Conservation (phyloP, 1,139 yeast species). For the Nakaseomyces bracarensis region DNA sequence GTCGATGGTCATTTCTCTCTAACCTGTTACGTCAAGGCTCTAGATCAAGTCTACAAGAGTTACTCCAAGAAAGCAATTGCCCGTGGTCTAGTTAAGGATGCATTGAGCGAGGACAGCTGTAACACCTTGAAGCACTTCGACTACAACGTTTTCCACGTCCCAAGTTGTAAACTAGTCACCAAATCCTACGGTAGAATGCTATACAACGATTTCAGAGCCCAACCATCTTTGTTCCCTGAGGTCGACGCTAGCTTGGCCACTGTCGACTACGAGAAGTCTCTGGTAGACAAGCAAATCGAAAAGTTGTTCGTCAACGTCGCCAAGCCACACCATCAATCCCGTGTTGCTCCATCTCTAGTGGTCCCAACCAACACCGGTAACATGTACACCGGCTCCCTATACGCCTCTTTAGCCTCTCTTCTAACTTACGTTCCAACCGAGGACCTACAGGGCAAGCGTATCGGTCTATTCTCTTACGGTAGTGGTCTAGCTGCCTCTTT, state of each 20-base stretch:
- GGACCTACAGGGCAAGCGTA: constrained; percentile 68
- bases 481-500: constrained; percentile 94
- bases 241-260: constrained; percentile 47
- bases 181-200: constrained; percentile 89
- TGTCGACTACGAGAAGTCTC: constrained; percentile 67
- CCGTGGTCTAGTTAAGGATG: constrained; percentile 39
- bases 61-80: constrained; percentile 76
- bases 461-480: constrained; percentile 94
- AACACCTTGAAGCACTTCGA: constrained; percentile 71
- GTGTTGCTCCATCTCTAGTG: constrained; percentile 72
- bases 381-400: constrained; percentile 94
- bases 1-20: constrained; percentile 97
- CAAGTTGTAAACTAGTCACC: constrained; percentile 90
- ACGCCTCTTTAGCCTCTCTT: constrained; percentile 78
- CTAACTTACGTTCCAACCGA: constrained; percentile 69
- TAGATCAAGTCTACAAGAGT: constrained; percentile 75
- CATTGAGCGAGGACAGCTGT: constrained; percentile 45
- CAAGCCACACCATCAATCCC: constrained; percentile 58
- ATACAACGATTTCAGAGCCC: constrained; percentile 75
- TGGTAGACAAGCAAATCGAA: constrained; percentile 74
- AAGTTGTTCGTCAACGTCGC: constrained; percentile 76
- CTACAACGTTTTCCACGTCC: constrained; percentile 96
- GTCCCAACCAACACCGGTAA: constrained; percentile 98
- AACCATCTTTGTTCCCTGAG: constrained; percentile 56
- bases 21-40: constrained; percentile 87